A percentile compares a stretch with the other conserved stretches of the same genome.
Conservation (phyloP, 108 stramenopile genomes). For the Skeletonema tropicum region DNA sequence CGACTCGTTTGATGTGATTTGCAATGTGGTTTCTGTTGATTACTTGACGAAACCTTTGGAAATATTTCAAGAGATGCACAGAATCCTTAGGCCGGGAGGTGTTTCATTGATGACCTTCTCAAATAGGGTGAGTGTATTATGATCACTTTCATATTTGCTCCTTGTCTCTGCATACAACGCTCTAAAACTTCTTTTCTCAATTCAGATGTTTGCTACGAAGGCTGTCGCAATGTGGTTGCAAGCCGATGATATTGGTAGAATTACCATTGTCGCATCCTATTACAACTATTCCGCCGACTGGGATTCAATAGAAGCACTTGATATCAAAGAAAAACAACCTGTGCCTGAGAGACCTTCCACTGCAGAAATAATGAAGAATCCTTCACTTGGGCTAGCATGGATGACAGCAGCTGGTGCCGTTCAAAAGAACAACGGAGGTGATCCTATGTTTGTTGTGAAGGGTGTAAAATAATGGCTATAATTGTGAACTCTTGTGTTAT, state of each 20-base stretch:
- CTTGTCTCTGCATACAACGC: background rate
- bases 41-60: constrained; percentile 72
- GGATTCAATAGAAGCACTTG: constrained; percentile 66
- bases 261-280: constrained; percentile 76
- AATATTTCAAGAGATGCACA: constrained; percentile 74
- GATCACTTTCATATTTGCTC: background rate
- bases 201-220: constrained; percentile 53
- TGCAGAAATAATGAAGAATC: constrained; percentile 60
- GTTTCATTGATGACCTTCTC: constrained; percentile 65
- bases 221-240: constrained; percentile 83
- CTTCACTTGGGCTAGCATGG: constrained; percentile 62
- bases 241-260: constrained; percentile 71
- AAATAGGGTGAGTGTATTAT: constrained; percentile 45
- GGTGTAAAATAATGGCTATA: constrained; percentile 44
- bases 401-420: constrained; percentile 65
- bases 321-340: constrained; percentile 52
- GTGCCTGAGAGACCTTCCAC: constrained; percentile 54
- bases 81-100: constrained; percentile 74
- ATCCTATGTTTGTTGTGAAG: constrained; percentile 82
- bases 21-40: constrained; percentile 77
- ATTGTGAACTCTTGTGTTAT: background rate
- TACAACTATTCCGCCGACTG: constrained; percentile 68
- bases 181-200: background rate
- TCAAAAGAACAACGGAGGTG: constrained; percentile 56
- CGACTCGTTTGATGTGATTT: constrained; percentile 72